These are phyloP conservation scores for Cyathus striatus DNA, from an alignment of 768 basidiomycete species.

Conservation along the genomic window DNA sequence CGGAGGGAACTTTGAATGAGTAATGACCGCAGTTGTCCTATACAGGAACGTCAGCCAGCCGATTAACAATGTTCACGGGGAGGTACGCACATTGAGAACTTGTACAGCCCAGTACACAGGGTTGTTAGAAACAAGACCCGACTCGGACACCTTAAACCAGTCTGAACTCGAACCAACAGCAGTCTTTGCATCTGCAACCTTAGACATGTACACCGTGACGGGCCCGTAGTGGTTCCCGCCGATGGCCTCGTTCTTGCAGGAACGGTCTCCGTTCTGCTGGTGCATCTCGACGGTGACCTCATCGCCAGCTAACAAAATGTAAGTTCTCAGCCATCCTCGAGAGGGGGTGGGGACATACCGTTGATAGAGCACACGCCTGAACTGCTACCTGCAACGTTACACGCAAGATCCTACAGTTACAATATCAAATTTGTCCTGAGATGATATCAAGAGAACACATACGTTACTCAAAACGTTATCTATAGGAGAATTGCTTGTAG, in stretches of 20 bases:
- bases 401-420: constrained; percentile 37
- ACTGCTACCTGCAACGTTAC: constrained; percentile 34
- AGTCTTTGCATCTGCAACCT: constrained; percentile 37
- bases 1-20: constrained; percentile 40
- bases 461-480: constrained; percentile 32
- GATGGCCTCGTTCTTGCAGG: constrained; percentile 42
- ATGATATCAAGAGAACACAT: constrained; percentile 5
- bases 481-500: constrained; percentile 42
- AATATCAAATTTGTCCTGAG: background rate
- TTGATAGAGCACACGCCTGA: constrained; percentile 35
- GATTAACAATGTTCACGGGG: background rate
- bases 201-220: constrained; percentile 38
- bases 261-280: constrained; percentile 41
- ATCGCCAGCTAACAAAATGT: constrained; percentile 31
- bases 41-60: background rate
- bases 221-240: constrained; percentile 51
- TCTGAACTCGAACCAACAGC: constrained; percentile 32
- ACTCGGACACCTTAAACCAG: constrained; percentile 51
- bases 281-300: constrained; percentile 52
- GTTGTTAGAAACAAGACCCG: constrained; percentile 41
- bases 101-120: constrained; percentile 40
- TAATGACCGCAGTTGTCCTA: constrained; percentile 51
- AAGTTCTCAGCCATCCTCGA: background rate
- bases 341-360: constrained; percentile 18
- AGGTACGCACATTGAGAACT: constrained; percentile 23